Evolutionary conservation across 202 grass and related monocot genomes (phyloP).

Genomic region (Panicum virgatum): DNA sequence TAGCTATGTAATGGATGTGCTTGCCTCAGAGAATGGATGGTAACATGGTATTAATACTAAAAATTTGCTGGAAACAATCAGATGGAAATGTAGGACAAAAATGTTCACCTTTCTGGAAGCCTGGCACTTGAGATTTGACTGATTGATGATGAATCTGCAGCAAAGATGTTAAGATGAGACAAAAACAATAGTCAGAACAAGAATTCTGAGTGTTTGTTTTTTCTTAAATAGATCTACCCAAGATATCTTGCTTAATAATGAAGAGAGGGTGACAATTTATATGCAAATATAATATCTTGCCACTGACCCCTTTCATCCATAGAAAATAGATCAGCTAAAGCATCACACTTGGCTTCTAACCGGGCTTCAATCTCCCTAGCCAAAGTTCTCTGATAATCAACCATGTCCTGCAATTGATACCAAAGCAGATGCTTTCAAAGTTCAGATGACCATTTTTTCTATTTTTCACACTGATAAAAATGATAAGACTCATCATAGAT

Average conservation of each 20-base stretch:
- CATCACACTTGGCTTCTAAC: conserved; percentile 86
- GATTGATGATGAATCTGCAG: conserved; percentile 72
- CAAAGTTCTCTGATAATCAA: conserved; percentile 80
- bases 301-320: conserved; percentile 79
- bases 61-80: not conserved
- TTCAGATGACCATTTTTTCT: not conserved
- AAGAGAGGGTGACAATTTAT: not conserved
- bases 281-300: not conserved
- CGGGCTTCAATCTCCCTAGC: conserved; percentile 86
- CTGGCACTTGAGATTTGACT: conserved; percentile 88
- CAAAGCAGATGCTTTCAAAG: conserved; percentile 30
- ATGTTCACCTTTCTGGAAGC: conserved; percentile 83
- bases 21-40: not conserved
- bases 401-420: conserved; percentile 71
- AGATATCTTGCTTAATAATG: not conserved
- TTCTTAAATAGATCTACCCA: not conserved
- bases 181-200: conserved; percentile 6
- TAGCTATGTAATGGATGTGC: not conserved
- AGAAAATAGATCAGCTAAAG: conserved; percentile 83
- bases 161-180: conserved; percentile 37
- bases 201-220: not conserved
- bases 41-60: not conserved
- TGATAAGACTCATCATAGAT: not conserved
- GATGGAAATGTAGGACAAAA: not conserved
- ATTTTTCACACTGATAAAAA: not conserved